Evolutionary conservation across 192 early-diverging fungal species (phyloP).

Genomic region (Rhizoclosmatium globosum): DNA sequence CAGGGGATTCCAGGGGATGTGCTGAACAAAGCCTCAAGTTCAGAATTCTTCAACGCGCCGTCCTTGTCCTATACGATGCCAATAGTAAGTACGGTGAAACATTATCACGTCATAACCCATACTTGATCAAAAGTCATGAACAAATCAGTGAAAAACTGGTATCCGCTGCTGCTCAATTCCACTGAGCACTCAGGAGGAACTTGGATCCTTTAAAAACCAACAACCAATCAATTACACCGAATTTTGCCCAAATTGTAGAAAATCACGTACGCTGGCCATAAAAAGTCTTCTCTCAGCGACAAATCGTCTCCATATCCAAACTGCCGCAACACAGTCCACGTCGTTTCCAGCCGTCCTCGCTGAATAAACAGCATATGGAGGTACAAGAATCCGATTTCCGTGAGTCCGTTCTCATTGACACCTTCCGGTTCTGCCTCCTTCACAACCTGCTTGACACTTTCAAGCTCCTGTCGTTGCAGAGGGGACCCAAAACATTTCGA

Average conservation of each 20-base stretch:
- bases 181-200: conserved; percentile 90
- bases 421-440: conserved; percentile 87
- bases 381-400: conserved; percentile 93
- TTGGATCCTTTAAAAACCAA: conserved; percentile 84
- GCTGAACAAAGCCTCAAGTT: conserved; percentile 87
- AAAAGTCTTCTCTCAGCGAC: conserved; percentile 88
- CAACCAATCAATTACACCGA: neutral
- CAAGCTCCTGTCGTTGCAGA: conserved; percentile 93
- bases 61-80: conserved; percentile 81
- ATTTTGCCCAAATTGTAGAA: neutral
- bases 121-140: conserved; percentile 94
- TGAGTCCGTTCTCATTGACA: conserved; percentile 85
- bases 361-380: conserved; percentile 97
- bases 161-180: conserved; percentile 92
- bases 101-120: conserved; percentile 71
- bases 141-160: conserved; percentile 94
- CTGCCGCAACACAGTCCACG: conserved; percentile 95
- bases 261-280: conserved; percentile 72
- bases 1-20: conserved; percentile 95
- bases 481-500: conserved; percentile 97
- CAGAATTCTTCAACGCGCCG: conserved; percentile 86
- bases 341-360: conserved; percentile 95
- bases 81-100: neutral
- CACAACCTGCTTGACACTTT: conserved; percentile 96
- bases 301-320: conserved; percentile 99